A percentile compares a stretch with the other conserved stretches of the same genome.
Evolutionary conservation across 2,329 filamentous ascomycete genomes (phyloP).

Genomic region (Fusarium staphyleae): DNA sequence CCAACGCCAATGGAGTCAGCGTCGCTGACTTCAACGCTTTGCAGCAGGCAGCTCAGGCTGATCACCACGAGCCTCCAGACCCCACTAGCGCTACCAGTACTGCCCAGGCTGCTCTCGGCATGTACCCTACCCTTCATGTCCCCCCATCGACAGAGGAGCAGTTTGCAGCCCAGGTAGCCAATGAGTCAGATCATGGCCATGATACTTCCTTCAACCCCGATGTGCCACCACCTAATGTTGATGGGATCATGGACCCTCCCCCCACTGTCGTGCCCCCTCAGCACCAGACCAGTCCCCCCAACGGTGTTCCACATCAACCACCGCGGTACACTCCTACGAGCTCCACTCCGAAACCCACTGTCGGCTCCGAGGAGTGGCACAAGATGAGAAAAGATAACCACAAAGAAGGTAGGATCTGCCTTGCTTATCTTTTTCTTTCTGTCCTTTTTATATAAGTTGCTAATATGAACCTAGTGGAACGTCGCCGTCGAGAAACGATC

Average conservation of each 20-base stretch:
- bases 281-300: slow-evolving; percentile 47
- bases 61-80: slow-evolving; percentile 58
- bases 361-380: slow-evolving; percentile 98
- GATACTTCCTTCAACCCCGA: slow-evolving; percentile 46
- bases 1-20: slow-evolving; percentile 52
- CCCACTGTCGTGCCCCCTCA: slow-evolving; percentile 33
- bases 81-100: slow-evolving; percentile 64
- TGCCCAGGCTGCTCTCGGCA: slow-evolving; percentile 64
- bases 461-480: slow-evolving; percentile 73
- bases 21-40: slow-evolving; percentile 64
- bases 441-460: background rate
- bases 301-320: slow-evolving; percentile 49
- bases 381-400: slow-evolving; percentile 97
- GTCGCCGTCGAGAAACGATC: slow-evolving; percentile 94
- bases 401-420: slow-evolving; percentile 81
- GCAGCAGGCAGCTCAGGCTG: slow-evolving; percentile 58
- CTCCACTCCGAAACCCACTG: slow-evolving; percentile 74
- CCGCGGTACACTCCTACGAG: slow-evolving; percentile 48
- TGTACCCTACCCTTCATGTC: slow-evolving; percentile 67
- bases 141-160: slow-evolving; percentile 66
- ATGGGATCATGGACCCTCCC: slow-evolving; percentile 42
- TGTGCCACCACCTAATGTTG: slow-evolving; percentile 41
- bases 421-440: background rate
- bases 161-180: slow-evolving; percentile 60
- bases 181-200: slow-evolving; percentile 46